A percentile compares a stretch with the other conserved stretches of the same genome.
phyloP scores from a whole-genome alignment of 2,329 filamentous ascomycete species.

The Cladosporium sp. region DNA sequence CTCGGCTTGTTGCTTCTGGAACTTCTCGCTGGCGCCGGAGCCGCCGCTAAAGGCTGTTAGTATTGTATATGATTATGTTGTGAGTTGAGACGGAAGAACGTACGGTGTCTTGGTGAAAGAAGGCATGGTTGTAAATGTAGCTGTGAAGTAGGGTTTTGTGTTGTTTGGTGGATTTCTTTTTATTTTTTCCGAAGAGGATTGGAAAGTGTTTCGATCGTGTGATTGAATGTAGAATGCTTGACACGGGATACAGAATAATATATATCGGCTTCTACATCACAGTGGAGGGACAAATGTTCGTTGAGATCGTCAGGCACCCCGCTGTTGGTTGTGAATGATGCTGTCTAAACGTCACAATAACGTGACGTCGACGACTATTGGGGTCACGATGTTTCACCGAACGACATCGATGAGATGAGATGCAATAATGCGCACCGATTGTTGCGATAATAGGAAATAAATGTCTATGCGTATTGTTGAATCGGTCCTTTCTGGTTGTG shows the following conservation, averaged over 20 bases:
- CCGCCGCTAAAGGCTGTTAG: conserved; percentile 4
- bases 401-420: neutral
- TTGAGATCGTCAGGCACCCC: conserved; percentile 5
- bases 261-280: neutral
- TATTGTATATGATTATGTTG: neutral
- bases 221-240: neutral
- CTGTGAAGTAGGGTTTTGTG: neutral
- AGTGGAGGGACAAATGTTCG: neutral
- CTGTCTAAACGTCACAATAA: neutral
- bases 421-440: neutral
- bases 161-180: neutral
- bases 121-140: neutral
- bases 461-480: neutral
- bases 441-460: neutral
- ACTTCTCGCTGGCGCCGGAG: conserved; percentile 28
- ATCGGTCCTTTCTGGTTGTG: neutral
- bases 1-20: conserved; percentile 33
- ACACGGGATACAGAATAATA: neutral
- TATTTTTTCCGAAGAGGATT: neutral
- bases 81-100: neutral
- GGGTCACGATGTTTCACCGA: neutral
- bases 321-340: neutral
- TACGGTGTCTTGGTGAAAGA: conserved; percentile 8
- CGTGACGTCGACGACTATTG: neutral
- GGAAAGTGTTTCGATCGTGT: neutral